Conservation (phyloP, 371 early-diverging fungal species). For the Mortierella sp. region DNA sequence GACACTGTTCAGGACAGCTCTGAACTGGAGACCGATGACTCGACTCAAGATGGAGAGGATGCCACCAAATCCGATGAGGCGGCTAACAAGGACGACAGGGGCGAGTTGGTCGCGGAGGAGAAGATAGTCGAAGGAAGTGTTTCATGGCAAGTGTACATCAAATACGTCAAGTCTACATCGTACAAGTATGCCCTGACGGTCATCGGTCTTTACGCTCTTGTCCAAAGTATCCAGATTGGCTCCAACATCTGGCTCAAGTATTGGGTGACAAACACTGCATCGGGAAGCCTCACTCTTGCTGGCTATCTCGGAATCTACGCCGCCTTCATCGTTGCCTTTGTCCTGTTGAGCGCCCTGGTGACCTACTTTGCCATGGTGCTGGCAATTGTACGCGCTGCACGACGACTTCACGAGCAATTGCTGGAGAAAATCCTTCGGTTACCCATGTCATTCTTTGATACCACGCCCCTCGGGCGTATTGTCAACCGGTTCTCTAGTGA, state of each 20-base stretch:
- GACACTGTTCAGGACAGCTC: not conserved
- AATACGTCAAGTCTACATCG: conserved; percentile 72
- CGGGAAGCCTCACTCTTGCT: conserved; percentile 13
- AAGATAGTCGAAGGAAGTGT: conserved; percentile 75
- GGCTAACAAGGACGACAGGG: conserved; percentile 65
- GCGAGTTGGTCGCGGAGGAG: conserved; percentile 49
- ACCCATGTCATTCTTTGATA: conserved; percentile 83
- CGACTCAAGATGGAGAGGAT: conserved; percentile 33
- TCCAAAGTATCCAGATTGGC: conserved; percentile 52
- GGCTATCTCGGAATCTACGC: conserved; percentile 52
- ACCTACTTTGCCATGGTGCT: conserved; percentile 46
- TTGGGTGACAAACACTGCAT: conserved; percentile 20
- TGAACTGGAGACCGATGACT: conserved; percentile 15
- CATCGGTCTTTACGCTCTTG: conserved; percentile 18
- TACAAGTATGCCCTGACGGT: conserved; percentile 29
- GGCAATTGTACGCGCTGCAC: conserved; percentile 51
- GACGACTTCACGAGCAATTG: conserved; percentile 60
- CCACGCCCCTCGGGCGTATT: conserved; percentile 82
- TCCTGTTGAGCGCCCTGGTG: conserved; percentile 46
- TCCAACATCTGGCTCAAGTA: conserved; percentile 68
- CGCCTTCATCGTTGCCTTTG: conserved; percentile 31
- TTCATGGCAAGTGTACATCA: conserved; percentile 64
- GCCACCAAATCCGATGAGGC: conserved; percentile 59
- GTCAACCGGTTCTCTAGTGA: conserved; percentile 77
- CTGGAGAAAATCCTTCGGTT: conserved; percentile 63